phyloP scores from a whole-genome alignment of 2,329 filamentous ascomycete species.

The Metarhizium humberi region DNA sequence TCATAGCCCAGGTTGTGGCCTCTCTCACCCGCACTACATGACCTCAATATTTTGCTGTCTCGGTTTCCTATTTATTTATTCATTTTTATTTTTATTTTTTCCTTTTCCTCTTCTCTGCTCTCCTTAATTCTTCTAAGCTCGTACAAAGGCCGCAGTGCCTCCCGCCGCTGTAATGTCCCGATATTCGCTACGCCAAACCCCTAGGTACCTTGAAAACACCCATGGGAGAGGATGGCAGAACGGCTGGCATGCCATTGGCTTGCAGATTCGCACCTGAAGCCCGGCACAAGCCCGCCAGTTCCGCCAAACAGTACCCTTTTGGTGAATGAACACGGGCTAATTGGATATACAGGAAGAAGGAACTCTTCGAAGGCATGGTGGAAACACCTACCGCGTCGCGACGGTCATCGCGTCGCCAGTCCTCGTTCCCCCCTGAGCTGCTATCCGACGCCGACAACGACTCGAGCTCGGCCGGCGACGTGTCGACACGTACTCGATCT shows the following conservation, averaged over 20 bases:
- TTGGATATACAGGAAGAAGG: conserved; percentile 42
- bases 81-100: not conserved
- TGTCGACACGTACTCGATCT: conserved; percentile 22
- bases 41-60: not conserved
- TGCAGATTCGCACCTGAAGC: not conserved
- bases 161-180: conserved; percentile 12
- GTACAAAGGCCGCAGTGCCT: not conserved
- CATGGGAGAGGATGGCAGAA: not conserved
- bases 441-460: conserved; percentile 38
- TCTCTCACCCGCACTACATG: not conserved
- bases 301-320: not conserved
- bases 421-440: conserved; percentile 34
- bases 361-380: conserved; percentile 52
- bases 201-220: conserved; percentile 13
- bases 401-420: conserved; percentile 40
- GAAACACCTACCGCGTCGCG: conserved; percentile 37
- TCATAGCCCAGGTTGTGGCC: not conserved
- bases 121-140: not conserved
- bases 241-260: not conserved
- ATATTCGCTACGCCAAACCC: conserved; percentile 22
- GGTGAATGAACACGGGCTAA: not conserved
- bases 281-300: not conserved
- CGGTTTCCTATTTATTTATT: not conserved
- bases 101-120: not conserved
- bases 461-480: conserved; percentile 37